Base-by-base conservation (phyloP, 371 early-diverging fungal genomes). In the Gilbertella persicaria region DNA sequence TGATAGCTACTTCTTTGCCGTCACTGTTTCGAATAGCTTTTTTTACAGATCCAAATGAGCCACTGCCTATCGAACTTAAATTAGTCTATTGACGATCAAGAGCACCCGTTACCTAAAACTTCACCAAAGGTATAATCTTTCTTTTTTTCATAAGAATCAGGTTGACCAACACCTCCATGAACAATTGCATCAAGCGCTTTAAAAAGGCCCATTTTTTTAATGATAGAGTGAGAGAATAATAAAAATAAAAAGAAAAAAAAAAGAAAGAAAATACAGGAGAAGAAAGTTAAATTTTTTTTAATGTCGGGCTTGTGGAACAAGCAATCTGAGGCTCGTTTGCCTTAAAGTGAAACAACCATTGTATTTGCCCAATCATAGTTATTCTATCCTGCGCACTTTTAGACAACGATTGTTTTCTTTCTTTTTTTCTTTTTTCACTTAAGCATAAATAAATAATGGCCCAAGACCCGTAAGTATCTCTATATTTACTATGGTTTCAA, bases 31-130 rank as follows among this genome's bases (percentile, higher is more conserved):
- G 67, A 5, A 58, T 63, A n/a, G 91, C 90, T 55, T 75, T 62
- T 44, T 84, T 83, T 19, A 93, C 93, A 5, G 73, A 79, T 14
- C 90, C 92, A 68, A 85, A 92, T 1, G 89, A 78, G 1, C 92
- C 92, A 8, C 83, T 75, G 16, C 92, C 89, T 85, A 54, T 58
- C 29, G 2, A 19, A 28, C 0, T 7, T 1, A 46, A 5, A 17
- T 40, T 13, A 45, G 28, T 28, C 28, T 28, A 28, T 14, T 16
- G 16, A 29, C 14, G 17, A 28, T 6, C 24, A 41, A 1, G 29
- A 43, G 13, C 12, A n/a, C n/a, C 10, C 17, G 21, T 43, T 28
- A 84, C 87, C 91, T 13, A 90, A 73, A 5, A 71, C 71, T 24
- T 66, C 62, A 19, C 77, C 80, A 50, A 90, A 81, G 3, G 72